Base-by-base conservation (phyloP, 257 asterid genomes). In the Paraleonurus japonicus region DNA sequence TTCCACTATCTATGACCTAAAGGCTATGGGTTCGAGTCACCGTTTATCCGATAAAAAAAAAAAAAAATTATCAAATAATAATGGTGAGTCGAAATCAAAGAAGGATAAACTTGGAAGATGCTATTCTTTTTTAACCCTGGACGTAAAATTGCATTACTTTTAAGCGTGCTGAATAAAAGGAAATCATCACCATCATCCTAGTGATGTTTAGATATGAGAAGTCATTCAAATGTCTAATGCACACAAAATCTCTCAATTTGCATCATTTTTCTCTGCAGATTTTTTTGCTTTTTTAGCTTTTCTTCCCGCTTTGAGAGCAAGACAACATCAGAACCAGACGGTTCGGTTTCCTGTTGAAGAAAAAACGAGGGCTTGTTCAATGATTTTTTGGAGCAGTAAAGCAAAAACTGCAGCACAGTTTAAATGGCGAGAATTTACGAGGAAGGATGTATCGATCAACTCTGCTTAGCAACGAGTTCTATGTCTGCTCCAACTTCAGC, bases 401-500 rank as follows among this genome's bases (percentile, higher is more conserved):
- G 59, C 12, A 51, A 47, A 10, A 30, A 15, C 35, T 30, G 61
- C 32, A 27, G 65, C 58, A 17, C 27, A 51, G 33, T 35, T 61
- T 61, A 54, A 24, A 22, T 32, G 23, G 61, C 15, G 2, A 7
- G 79, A 73, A 19, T 57, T 76, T 80, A 81, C 84, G 80, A 32
- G 54, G 70, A 35, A 22, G n/a, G 17, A 12, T 57, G 16, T 10
- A 10, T 57, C 10, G 16, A 67, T 85, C 81, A 90, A 22, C 69
- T 78, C 73, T 83, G 91, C 78, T 87, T 85, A 5, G 91, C 85
- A 6, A 79, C 86, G 24, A 83, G 85, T 75, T 92, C 92, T 48
- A 92, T 92, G 78, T 95, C 99, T 3, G 94, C 89, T 80, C 92
- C 99, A 65, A 95, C 86, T 88, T 95, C 96, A 17, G 95, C 90